These are phyloP conservation scores for Chenopodium album DNA, from an alignment of 148 eudicot genomes.

Conservation along the genomic window DNA sequence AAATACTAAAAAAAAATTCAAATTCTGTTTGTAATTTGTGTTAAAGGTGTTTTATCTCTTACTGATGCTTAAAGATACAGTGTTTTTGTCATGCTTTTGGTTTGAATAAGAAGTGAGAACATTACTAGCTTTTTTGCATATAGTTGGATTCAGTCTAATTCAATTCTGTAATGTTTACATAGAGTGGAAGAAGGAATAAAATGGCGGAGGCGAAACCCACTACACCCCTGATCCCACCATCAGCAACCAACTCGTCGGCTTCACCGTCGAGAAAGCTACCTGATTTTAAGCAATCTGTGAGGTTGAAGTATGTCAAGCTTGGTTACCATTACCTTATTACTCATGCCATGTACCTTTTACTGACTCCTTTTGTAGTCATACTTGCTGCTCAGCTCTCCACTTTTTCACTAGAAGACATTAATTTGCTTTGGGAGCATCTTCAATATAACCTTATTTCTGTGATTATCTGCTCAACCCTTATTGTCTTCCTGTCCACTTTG, in stretches of 20 bases:
- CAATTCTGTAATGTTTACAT: background rate
- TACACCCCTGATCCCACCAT: conserved; percentile 41
- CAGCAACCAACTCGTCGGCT: conserved; percentile 29
- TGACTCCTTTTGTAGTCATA: conserved; percentile 51
- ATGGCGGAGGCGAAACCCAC: conserved; percentile 47
- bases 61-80: background rate
- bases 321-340: conserved; percentile 75
- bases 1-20: background rate
- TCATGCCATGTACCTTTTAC: conserved; percentile 67
- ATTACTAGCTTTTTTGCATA: background rate
- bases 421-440: conserved; percentile 62
- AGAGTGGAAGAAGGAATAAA: conserved; percentile 22
- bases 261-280: conserved; percentile 45
- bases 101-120: background rate
- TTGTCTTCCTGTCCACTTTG: conserved; percentile 62
- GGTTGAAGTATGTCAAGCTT: conserved; percentile 72
- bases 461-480: conserved; percentile 58
- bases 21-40: background rate
- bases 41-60: background rate
- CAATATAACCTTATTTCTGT: conserved; percentile 66
- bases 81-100: background rate
- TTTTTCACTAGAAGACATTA: conserved; percentile 50
- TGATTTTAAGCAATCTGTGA: conserved; percentile 71
- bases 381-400: conserved; percentile 64
- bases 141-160: conserved; percentile 12